Evolutionary conservation across 208 protist genomes (phyloP).

Genomic region (Trichomonas gallinae): DNA sequence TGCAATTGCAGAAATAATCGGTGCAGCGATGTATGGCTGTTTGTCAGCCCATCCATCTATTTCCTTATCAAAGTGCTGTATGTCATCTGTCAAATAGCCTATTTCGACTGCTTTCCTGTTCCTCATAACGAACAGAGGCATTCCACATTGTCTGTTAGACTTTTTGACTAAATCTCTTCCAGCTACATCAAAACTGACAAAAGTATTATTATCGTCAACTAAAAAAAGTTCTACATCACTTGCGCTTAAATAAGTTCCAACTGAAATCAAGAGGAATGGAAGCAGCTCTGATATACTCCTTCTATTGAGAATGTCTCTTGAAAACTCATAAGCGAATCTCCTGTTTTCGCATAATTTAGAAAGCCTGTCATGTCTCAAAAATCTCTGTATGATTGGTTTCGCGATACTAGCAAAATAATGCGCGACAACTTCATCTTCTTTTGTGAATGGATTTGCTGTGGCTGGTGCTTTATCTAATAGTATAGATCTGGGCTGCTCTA

Average conservation of each 20-base stretch:
- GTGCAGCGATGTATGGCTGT: neutral
- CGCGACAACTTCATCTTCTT: neutral
- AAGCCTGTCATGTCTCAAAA: neutral
- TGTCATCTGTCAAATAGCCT: neutral
- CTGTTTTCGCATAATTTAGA: neutral
- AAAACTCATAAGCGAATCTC: neutral
- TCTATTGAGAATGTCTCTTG: neutral
- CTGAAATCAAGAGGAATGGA: neutral
- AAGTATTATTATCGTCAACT: neutral
- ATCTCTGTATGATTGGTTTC: neutral
- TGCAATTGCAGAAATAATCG: neutral
- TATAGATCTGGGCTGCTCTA: neutral
- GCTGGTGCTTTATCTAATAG: neutral
- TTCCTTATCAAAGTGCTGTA: neutral
- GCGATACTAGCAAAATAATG: neutral
- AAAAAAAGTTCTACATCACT: neutral
- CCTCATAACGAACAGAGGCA: neutral
- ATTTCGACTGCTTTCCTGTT: neutral
- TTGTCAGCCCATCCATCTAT: neutral
- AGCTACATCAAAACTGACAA: neutral
- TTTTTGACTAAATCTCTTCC: neutral
- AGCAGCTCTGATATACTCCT: neutral
- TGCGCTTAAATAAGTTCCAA: neutral
- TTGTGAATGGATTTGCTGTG: neutral
- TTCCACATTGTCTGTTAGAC: neutral